Evolutionary conservation across 257 asterid genomes (phyloP), one percentile per base, ranked within the genome.

Genomic region (Nicotiana noctiflora): DNA sequence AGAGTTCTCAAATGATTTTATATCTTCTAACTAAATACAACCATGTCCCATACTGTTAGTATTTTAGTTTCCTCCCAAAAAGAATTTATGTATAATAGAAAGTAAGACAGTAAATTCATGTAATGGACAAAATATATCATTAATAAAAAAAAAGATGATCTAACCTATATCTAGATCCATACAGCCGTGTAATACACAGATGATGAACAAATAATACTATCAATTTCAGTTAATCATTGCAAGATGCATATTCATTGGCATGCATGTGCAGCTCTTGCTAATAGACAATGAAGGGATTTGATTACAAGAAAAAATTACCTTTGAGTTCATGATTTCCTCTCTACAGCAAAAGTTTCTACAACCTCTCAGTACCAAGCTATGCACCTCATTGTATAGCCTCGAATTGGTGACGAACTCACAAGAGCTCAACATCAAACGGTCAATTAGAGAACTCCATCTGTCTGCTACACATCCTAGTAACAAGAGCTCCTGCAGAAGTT

Each of bases 401-500:
- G 89, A 84, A 76, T 88, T 72, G 80, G 88, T 82, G 83, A 80
- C 85, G 72, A 88, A 29, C 81, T 88, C 88, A 51, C 82, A 80
- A 56, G 91, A 84, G 85, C 85, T 86, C 74, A 91, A 87, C 88
- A 90, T 86, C 63, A 90, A 59, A 56, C 81, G 90, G 67, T 90
- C 91, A 65, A 92, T 85, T 62, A 89, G 66, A 80, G 76, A 17
- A 79, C 78, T 90, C 98, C 98, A 92, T 88, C 83, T 92, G 82
- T 85, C 80, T 53, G 85, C 92, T 81, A 83, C 81, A 63, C 87
- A 87, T 81, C 97, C 97, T 65, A 90, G 85, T 81, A 92, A 89
- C 85, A 89, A 77, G 79, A 94, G 91, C 83, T 94, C 98, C 98
- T 92, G 90, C 46, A 66, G 84, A 81, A 70, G 82, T 49, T 76